These are phyloP conservation scores for Ascosphaera aggregata DNA, from an alignment of 2,329 filamentous ascomycete genomes.

Conservation along the genomic window DNA sequence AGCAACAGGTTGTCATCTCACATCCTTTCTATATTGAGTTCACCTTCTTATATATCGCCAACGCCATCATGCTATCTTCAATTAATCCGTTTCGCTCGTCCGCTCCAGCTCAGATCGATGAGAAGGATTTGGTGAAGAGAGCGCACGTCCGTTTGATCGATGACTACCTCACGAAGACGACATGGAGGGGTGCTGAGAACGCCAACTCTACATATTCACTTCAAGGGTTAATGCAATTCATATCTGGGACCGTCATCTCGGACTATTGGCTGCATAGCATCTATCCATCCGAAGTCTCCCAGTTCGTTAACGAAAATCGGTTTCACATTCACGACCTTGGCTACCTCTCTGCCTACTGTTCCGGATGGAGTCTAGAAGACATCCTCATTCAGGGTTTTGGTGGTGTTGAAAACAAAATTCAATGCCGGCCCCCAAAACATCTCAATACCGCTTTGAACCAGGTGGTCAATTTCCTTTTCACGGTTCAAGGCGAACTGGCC, in stretches of 20 bases:
- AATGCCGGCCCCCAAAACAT: conserved; percentile 1
- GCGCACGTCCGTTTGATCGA: neutral
- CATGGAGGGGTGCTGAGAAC: conserved; percentile 1
- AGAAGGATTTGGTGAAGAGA: neutral
- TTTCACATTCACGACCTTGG: neutral
- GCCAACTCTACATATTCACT: neutral
- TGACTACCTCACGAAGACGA: conserved; percentile 1
- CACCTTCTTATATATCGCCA: no score
- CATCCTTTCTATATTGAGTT: no score
- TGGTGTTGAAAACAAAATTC: neutral
- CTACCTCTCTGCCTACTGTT: conserved; percentile 1
- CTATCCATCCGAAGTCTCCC: neutral
- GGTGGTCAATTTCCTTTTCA: neutral
- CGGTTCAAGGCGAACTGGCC: neutral
- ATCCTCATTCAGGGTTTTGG: neutral
- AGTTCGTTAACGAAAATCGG: neutral
- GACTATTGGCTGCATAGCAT: neutral
- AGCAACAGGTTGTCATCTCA: no score
- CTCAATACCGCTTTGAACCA: neutral
- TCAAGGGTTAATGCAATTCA: neutral
- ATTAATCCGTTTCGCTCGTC: neutral
- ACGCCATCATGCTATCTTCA: neutral
- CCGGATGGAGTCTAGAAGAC: conserved; percentile 1
- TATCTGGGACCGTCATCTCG: neutral
- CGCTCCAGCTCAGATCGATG: neutral